These are phyloP conservation scores for Celoporthe dispersa DNA, from an alignment of 2,329 filamentous ascomycete genomes.

Conservation along the genomic window DNA sequence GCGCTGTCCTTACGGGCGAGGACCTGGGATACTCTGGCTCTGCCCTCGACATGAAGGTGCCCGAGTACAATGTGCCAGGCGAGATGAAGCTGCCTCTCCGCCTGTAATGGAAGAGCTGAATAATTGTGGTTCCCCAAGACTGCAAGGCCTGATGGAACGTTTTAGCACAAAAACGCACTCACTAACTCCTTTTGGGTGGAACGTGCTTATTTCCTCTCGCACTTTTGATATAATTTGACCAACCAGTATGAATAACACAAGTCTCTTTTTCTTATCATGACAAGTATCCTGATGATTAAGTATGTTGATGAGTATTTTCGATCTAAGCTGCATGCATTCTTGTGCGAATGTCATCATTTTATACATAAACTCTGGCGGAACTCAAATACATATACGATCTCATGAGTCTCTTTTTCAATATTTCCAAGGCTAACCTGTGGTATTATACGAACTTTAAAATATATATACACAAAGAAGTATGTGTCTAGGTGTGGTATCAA, in stretches of 20 bases:
- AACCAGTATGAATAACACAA: not conserved
- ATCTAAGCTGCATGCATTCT: no score
- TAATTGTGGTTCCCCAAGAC: not conserved
- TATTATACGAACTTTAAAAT: not conserved
- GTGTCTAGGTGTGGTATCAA: constrained; percentile 8
- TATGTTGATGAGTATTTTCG: no score
- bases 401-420: not conserved
- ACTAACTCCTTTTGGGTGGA: no score
- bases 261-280: not conserved
- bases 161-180: no score
- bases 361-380: no score
- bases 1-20: constrained; percentile 70
- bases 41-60: constrained; percentile 78
- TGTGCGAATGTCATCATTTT: no score
- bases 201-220: no score
- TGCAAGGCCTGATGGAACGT: no score
- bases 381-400: not conserved
- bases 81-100: constrained; percentile 48
- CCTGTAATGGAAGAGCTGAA: constrained; percentile 44
- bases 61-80: constrained; percentile 62
- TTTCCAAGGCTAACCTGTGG: not conserved
- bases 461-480: constrained; percentile 4
- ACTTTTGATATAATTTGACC: not conserved
- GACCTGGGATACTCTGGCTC: constrained; percentile 75
- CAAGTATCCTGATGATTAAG: no score